Evolutionary conservation across 352 stramenopile genomes (phyloP).

Genomic region (Globisporangium spiculum): DNA sequence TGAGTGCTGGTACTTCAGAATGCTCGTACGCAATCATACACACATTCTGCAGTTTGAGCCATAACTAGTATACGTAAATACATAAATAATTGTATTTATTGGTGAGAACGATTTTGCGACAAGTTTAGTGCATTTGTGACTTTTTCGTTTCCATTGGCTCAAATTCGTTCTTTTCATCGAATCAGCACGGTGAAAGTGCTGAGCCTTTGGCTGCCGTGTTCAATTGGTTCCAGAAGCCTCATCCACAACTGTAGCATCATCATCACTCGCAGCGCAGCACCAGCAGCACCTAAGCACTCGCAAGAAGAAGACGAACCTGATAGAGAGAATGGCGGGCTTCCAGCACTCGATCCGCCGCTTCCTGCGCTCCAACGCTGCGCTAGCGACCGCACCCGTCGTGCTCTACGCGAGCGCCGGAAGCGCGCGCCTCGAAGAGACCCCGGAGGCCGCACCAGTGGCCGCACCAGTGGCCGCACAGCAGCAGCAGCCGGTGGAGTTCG

Average conservation of each 20-base stretch:
- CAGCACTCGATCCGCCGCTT: constrained; percentile 16
- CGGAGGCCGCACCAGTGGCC: background rate
- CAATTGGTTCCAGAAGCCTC: background rate
- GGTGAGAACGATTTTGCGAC: too few species aligned
- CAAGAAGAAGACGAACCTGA: background rate
- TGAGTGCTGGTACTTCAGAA: constrained; percentile 7
- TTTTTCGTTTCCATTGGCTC: too few species aligned
- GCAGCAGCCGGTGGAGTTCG: constrained; percentile 50
- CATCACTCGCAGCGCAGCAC: background rate
- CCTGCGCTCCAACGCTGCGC: constrained; percentile 14
- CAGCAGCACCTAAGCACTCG: background rate
- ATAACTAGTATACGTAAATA: too few species aligned
- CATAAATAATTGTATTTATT: too few species aligned
- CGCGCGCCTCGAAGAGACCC: constrained; percentile 25
- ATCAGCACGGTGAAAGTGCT: too few species aligned
- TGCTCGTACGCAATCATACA: background rate
- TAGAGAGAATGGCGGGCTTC: constrained; percentile 13
- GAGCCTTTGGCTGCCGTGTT: background rate
- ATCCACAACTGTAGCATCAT: background rate
- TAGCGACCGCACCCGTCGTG: constrained; percentile 20
- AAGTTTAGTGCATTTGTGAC: too few species aligned
- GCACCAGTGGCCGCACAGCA: background rate
- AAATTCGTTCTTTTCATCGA: too few species aligned
- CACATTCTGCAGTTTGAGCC: background rate
- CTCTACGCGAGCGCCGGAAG: constrained; percentile 20